Base-by-base conservation (phyloP, 164 flowering plant species). In the Chimonanthus salicifolius region DNA sequence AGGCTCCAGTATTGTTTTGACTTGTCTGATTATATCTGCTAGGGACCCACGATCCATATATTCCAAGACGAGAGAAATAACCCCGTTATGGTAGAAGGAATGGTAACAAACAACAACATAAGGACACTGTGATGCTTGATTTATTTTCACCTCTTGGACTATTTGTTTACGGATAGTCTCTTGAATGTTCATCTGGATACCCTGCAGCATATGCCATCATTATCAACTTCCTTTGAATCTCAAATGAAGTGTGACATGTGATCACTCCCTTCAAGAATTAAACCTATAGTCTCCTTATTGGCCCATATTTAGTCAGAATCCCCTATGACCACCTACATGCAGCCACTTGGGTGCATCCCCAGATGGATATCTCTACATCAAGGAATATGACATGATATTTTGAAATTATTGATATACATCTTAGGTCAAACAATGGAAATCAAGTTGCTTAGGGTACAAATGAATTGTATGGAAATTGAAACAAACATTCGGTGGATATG, bases 1-100 rank as follows among this genome's bases (percentile, higher is more conserved):
- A 49, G 99, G 99, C 74, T 96, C 98, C 58, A 91, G 97, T 78
- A 96, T 91, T 11, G 97, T 94, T 75, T 90, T 92, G 47, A 96
- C 89, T 90, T 96, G 97, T 80, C 82, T 86, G 74, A 94, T 80
- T 11, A 96, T 81, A 81, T 94, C 98, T 71, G 81, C 89, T 45
- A 96, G 85, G 77, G 99, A 96, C 49, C 99, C 98, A 70, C 99
- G 90, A 50, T 94, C 99, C 99, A 96, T 96, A 82, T 96, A 96
- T 73, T 96, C 99, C 50, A 96, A 71, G n/a, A 94, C 93, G 74
- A 96, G 89, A 67, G 94, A 94, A 69, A 96, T 87, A n/a, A 83
- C 95, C 43, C 99, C 98, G 83, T 96, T 96, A 80, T 94, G 94
- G 80, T 94, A 96, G 84, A 92, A 94, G 5, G 99, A 92, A 74